Conservation (phyloP, 2,329 filamentous ascomycete genomes). For the Paradendryphiella salina region DNA sequence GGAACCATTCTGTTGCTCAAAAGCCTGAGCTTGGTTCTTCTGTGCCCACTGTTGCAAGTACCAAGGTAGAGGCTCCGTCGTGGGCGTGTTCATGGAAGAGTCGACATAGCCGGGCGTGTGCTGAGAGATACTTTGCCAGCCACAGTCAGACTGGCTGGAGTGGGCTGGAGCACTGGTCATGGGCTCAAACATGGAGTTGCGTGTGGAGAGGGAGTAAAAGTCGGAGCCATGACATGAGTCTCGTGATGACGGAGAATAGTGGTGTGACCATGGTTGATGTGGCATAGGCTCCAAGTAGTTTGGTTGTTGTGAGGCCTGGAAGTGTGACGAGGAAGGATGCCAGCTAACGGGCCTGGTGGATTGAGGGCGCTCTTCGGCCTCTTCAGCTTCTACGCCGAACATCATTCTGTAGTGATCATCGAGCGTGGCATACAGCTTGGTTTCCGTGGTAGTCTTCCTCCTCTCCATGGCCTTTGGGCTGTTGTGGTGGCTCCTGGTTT, state of each 20-base stretch:
- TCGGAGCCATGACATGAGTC: constrained; percentile 39
- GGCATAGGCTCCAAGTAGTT: constrained; percentile 29
- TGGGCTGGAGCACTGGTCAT: constrained; percentile 19
- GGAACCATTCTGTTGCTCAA: constrained; percentile 27
- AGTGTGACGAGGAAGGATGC: constrained; percentile 66
- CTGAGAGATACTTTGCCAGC: constrained; percentile 35
- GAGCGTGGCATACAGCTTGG: constrained; percentile 46
- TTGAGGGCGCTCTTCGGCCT: constrained; percentile 33
- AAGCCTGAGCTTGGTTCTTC: constrained; percentile 36
- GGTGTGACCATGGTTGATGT: constrained; percentile 35
- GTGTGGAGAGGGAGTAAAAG: constrained; percentile 43
- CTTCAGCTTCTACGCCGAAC: constrained; percentile 43
- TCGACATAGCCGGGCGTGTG: constrained; percentile 28
- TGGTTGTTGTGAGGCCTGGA: constrained; percentile 31
- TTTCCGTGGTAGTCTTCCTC: constrained; percentile 45
- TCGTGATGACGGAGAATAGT: constrained; percentile 28
- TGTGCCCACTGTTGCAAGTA: constrained; percentile 46
- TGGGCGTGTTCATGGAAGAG: constrained; percentile 39
- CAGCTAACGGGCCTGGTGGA: constrained; percentile 67
- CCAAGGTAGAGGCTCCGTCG: constrained; percentile 41
- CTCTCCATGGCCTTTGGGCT: constrained; percentile 44
- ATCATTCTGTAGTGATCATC: constrained; percentile 50
- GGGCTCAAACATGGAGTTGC: constrained; percentile 38
- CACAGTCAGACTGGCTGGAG: constrained; percentile 27
- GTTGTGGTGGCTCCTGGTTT: constrained; percentile 47